A percentile compares a stretch with the other conserved stretches of the same genome.
phyloP scores from a whole-genome alignment of 2,329 filamentous ascomycete genomes.

The Pseudogymnoascus sp. region DNA sequence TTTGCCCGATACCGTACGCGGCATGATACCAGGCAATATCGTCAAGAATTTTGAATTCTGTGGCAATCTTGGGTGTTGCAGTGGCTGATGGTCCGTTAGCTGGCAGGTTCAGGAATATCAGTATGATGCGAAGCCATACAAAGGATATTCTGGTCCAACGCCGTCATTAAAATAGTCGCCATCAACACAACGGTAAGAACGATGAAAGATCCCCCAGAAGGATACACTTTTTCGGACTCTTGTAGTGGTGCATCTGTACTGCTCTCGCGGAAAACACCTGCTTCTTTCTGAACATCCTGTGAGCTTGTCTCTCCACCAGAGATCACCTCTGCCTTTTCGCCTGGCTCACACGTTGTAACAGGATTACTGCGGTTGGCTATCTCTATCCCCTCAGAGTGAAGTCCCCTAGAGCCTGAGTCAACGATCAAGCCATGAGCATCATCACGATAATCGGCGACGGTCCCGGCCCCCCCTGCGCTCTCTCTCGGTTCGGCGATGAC shows the following conservation, averaged over 20 bases:
- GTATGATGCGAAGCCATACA: slow-evolving; percentile 11
- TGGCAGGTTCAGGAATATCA: slow-evolving; percentile 28
- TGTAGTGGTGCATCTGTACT: background rate
- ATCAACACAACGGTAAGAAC: background rate
- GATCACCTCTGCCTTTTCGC: background rate
- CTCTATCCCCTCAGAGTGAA: background rate
- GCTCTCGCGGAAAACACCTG: background rate
- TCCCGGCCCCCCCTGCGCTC: background rate
- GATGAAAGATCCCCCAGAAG: background rate
- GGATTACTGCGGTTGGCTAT: background rate
- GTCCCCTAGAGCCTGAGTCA: background rate
- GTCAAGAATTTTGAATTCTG: slow-evolving; percentile 18
- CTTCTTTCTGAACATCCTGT: background rate
- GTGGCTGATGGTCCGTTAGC: slow-evolving; percentile 31
- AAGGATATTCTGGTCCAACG: background rate
- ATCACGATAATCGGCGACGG: background rate
- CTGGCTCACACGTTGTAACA: background rate
- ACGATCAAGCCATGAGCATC: background rate
- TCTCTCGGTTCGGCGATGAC: background rate
- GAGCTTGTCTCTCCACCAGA: background rate
- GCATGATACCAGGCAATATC: slow-evolving; percentile 32
- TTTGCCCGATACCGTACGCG: slow-evolving; percentile 28
- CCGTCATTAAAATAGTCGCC: background rate
- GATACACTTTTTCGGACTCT: background rate
- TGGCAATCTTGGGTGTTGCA: slow-evolving; percentile 18